Base-by-base conservation (phyloP, 306 rosid species). In the Citrullus amarus region DNA sequence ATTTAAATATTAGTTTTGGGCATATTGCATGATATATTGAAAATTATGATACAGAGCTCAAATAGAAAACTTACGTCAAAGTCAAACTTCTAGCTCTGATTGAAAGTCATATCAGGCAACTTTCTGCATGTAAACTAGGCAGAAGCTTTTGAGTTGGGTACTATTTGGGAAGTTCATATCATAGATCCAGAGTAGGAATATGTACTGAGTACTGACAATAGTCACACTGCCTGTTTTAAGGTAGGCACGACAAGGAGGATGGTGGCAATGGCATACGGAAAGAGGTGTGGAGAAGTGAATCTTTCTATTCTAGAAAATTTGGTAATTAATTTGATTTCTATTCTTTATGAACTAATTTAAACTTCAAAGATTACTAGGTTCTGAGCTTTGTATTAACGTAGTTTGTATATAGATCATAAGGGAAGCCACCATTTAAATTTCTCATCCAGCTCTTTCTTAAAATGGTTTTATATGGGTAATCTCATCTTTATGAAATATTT, bases 231-330 rank as follows among this genome's bases (percentile, higher is more conserved):
- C 79, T 79, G 25, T 80, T 39, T 89, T 85, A 83, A 95, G 99
- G 96, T 91, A 76, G 97, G 99, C 85, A 85, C 80, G 77, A 95
- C 97, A 43, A 92, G 99, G 83, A 86, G 83, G 81, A 87, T 77
- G 84, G 92, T 95, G 80, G 93, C 93, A 30, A 57, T 82, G 78
- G 90, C 96, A 41, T 91, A 92, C 83, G 97, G 99, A 44, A 91
- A 83, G 86, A 88, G 96, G 80, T 88, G 96, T 22, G 97, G 97
- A 83, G 96, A 92, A 79, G 90, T 80, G 82, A 95, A 92, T 85
- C 87, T 91, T 86, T 84, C 91, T 54, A 77, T 88, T 83, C 85
- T 92, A 79, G 97, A 91, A 86, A 89, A 84, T 84, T 87, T 92
- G 99, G 99, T 95, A 91, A 81, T 5, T 20, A 16, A 39, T 59